A percentile compares a stretch with the other conserved stretches of the same genome.
Conservation (phyloP, 202 grass and related monocot species). For the Elaeis oleifera region DNA sequence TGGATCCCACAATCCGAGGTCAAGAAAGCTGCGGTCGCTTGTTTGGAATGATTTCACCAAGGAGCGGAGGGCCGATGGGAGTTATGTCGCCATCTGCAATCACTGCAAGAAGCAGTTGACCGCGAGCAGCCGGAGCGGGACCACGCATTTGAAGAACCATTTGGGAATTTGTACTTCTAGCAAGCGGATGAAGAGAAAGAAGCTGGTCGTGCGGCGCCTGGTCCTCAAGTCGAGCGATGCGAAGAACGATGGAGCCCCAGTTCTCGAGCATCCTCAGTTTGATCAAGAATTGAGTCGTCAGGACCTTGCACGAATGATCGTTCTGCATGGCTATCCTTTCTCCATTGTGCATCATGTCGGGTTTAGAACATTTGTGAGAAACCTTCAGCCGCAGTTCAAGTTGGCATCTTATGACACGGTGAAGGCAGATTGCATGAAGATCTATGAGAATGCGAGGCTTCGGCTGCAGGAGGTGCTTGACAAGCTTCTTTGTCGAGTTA, state of each 20-base stretch:
- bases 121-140: constrained; percentile 83
- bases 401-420: constrained; percentile 68
- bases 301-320: constrained; percentile 83
- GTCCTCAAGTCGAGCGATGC: constrained; percentile 30
- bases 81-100: constrained; percentile 78
- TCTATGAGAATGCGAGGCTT: constrained; percentile 61
- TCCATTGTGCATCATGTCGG: constrained; percentile 83
- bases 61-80: constrained; percentile 66
- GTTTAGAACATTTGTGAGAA: constrained; percentile 76
- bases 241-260: constrained; percentile 1
- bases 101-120: constrained; percentile 99
- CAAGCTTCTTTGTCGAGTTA: constrained; percentile 55
- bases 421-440: constrained; percentile 86
- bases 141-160: constrained; percentile 90
- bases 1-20: constrained; percentile 46
- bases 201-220: constrained; percentile 67
- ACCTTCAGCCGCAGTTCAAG: constrained; percentile 88
- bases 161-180: constrained; percentile 70
- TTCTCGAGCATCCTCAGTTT: constrained; percentile 40
- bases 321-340: constrained; percentile 89
- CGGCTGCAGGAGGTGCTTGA: constrained; percentile 55
- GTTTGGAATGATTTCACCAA: constrained; percentile 99
- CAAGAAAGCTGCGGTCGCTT: constrained; percentile 67
- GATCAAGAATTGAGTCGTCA: constrained; percentile 74
- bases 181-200: constrained; percentile 61